Evolutionary conservation across 169 alveolate genomes (phyloP).

Genomic region (Cryptosporidium felis): DNA sequence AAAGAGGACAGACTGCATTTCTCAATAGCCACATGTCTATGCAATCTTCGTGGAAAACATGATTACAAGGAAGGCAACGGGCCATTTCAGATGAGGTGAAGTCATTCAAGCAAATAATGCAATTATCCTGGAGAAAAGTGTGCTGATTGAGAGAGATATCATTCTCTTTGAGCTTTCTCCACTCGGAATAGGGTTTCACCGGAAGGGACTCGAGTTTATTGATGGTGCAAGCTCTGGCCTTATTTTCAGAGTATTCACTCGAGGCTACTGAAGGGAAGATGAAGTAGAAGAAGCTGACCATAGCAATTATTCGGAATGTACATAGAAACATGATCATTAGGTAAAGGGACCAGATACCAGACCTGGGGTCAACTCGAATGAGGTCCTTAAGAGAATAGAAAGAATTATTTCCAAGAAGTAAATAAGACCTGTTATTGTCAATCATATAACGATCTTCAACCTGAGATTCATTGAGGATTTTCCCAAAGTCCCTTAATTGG

Average conservation of each 20-base stretch:
- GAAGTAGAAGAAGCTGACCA: slow-evolving; percentile 53
- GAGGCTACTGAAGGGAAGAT: slow-evolving; percentile 35
- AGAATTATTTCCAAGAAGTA: background rate
- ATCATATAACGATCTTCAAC: background rate
- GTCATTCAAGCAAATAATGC: slow-evolving; percentile 71
- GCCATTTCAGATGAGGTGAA: slow-evolving; percentile 47
- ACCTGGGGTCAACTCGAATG: slow-evolving; percentile 11
- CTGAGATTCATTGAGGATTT: background rate
- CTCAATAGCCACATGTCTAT: slow-evolving; percentile 82
- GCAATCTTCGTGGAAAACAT: slow-evolving; percentile 80
- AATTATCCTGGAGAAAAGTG: slow-evolving; percentile 26
- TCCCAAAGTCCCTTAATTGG: background rate
- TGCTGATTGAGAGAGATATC: background rate
- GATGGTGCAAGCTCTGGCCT: slow-evolving; percentile 12
- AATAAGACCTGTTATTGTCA: background rate
- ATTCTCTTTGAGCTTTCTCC: slow-evolving; percentile 32
- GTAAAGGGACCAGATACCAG: slow-evolving; percentile 44
- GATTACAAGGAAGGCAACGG: slow-evolving; percentile 83
- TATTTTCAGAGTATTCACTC: slow-evolving; percentile 38
- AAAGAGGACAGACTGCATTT: slow-evolving; percentile 77
- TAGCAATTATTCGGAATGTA: slow-evolving; percentile 32
- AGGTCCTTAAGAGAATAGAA: background rate
- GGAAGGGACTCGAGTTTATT: slow-evolving; percentile 40
- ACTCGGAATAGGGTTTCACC: slow-evolving; percentile 43
- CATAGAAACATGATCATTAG: slow-evolving; percentile 31